phyloP scores from a whole-genome alignment of 305 asterid genomes.

The Solanum hybrid region DNA sequence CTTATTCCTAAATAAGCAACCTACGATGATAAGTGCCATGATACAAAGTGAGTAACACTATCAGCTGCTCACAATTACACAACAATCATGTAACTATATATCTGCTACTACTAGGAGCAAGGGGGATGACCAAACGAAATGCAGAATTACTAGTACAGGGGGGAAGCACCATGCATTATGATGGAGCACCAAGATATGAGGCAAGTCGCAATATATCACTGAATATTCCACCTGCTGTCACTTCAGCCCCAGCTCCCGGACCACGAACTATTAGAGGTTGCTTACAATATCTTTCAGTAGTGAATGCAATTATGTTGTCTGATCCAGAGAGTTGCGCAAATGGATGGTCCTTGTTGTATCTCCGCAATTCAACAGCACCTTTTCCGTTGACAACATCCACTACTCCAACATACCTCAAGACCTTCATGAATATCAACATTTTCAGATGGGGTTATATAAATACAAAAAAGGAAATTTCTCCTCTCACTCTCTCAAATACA shows the following conservation, averaged over 20 bases:
- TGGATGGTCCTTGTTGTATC: conserved; percentile 78
- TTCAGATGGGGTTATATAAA: conserved; percentile 3
- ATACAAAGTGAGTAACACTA: background rate
- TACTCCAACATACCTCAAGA: conserved; percentile 86
- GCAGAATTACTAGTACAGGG: background rate
- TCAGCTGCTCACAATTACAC: background rate
- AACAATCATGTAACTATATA: background rate
- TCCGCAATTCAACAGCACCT: conserved; percentile 72
- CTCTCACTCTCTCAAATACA: background rate
- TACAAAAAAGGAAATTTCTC: background rate
- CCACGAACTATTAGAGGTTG: conserved; percentile 90
- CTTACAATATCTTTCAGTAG: conserved; percentile 81
- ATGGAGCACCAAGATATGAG: conserved; percentile 93
- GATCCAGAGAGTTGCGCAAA: conserved; percentile 95
- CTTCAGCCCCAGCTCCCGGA: conserved; percentile 99
- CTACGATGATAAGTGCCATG: background rate
- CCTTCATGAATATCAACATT: conserved; percentile 40
- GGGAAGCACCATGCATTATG: conserved; percentile 24
- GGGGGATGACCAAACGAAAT: background rate
- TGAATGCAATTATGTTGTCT: conserved; percentile 89
- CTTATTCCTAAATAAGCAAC: conserved; percentile 6
- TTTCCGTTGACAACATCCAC: conserved; percentile 70
- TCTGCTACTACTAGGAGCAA: background rate
- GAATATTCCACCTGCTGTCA: conserved; percentile 93
- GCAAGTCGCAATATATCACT: conserved; percentile 93